Conservation (phyloP, 495 filamentous ascomycete genomes). For the Penicillium dipodomyicola region DNA sequence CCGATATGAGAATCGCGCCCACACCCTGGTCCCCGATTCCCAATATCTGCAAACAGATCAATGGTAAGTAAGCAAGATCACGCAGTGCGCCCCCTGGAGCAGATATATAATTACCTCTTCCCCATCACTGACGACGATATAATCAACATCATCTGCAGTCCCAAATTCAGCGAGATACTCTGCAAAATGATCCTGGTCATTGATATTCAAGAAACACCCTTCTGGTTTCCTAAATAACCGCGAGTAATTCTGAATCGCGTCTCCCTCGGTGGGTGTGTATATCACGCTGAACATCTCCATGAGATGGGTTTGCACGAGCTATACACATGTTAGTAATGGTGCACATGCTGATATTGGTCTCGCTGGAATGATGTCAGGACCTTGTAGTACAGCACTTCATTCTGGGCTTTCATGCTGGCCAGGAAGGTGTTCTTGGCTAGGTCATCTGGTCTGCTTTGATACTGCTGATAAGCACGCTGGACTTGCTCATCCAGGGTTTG, state of each 20-base stretch:
- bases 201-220: slow-evolving; percentile 61
- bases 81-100: slow-evolving; percentile 52
- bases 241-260: slow-evolving; percentile 87
- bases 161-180: slow-evolving; percentile 67
- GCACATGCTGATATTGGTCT: neutral
- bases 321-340: neutral
- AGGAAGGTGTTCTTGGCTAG: slow-evolving; percentile 81
- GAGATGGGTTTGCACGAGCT: slow-evolving; percentile 63
- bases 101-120: slow-evolving; percentile 49
- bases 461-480: slow-evolving; percentile 77
- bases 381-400: slow-evolving; percentile 46
- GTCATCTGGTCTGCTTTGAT: slow-evolving; percentile 55
- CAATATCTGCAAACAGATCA: slow-evolving; percentile 58
- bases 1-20: slow-evolving; percentile 79
- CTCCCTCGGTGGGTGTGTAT: slow-evolving; percentile 88
- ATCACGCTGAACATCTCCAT: slow-evolving; percentile 88
- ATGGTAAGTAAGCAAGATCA: slow-evolving; percentile 7
- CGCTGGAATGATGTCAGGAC: slow-evolving; percentile 6
- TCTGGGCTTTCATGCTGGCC: slow-evolving; percentile 78
- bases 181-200: slow-evolving; percentile 54
- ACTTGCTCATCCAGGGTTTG: slow-evolving; percentile 82
- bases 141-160: slow-evolving; percentile 71
- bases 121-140: slow-evolving; percentile 84
- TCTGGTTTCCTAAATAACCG: slow-evolving; percentile 73
- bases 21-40: slow-evolving; percentile 93